These are phyloP conservation scores for Plantago rigida DNA, from an alignment of 305 asterid genomes.

Conservation along the genomic window DNA sequence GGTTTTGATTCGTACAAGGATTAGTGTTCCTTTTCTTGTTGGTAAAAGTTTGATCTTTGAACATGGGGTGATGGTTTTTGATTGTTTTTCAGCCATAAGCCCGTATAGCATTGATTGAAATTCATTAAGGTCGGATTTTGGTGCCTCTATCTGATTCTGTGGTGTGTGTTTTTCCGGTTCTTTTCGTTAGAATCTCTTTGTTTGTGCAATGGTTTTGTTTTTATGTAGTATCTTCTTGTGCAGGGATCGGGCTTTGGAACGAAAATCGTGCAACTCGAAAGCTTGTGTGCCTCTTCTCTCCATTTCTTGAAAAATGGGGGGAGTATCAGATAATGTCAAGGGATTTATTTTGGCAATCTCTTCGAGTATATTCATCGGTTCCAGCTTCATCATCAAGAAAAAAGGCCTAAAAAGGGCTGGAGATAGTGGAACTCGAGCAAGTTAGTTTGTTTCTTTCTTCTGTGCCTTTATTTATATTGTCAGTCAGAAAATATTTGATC, in stretches of 20 bases:
- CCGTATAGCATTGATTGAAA: no score
- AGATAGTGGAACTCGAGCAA: constrained; percentile 52
- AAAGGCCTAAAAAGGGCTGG: constrained; percentile 63
- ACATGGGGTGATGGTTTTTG: no score
- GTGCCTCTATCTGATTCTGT: no score
- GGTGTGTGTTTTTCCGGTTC: no score
- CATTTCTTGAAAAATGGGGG: constrained; percentile 49
- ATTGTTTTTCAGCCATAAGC: no score
- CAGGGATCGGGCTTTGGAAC: neutral
- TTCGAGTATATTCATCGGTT: constrained; percentile 71
- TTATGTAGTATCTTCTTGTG: neutral
- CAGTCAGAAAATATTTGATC: no score
- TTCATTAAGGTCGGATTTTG: no score
- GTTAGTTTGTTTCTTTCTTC: constrained; percentile 25
- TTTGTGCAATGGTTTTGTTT: neutral
- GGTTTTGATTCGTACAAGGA: no score
- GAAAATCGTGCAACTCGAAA: constrained; percentile 2
- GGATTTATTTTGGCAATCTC: constrained; percentile 66
- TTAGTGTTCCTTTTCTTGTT: no score
- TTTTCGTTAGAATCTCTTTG: no score
- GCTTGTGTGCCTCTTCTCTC: constrained; percentile 14
- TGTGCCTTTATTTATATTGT: neutral
- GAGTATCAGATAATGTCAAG: constrained; percentile 52
- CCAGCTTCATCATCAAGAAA: constrained; percentile 72
- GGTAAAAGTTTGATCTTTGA: no score